phyloP scores from a whole-genome alignment of 2,329 filamentous ascomycete genomes.

The Verticillium longisporum region DNA sequence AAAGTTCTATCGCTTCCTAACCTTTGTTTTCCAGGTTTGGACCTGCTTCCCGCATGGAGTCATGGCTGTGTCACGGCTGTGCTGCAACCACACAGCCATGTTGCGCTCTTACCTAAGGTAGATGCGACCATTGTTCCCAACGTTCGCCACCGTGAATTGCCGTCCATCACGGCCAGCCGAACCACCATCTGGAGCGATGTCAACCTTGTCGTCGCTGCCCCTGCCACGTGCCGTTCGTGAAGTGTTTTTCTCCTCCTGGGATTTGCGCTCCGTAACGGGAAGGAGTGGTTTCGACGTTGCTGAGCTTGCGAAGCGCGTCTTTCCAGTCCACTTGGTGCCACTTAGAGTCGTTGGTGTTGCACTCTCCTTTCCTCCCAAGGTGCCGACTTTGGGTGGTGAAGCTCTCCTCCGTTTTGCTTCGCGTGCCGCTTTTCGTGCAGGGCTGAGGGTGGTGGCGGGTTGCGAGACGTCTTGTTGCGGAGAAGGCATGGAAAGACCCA shows the following conservation, averaged over 20 bases:
- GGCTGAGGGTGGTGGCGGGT: conserved; percentile 4
- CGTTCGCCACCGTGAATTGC: conserved; percentile 74
- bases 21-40: no score
- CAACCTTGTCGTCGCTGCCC: conserved; percentile 46
- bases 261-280: conserved; percentile 38
- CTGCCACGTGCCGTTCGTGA: conserved; percentile 38
- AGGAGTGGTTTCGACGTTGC: conserved; percentile 30
- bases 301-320: conserved; percentile 17
- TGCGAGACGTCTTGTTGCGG: conserved; percentile 4
- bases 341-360: background rate
- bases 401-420: conserved; percentile 9
- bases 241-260: conserved; percentile 30
- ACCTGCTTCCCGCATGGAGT: background rate
- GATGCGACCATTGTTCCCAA: conserved; percentile 76
- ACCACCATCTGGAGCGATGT: conserved; percentile 52
- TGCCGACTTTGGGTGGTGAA: conserved; percentile 11
- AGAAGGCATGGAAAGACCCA: background rate
- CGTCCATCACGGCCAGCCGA: conserved; percentile 58
- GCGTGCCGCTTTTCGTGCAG: conserved; percentile 4
- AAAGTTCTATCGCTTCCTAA: no score
- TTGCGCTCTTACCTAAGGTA: conserved; percentile 60
- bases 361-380: conserved; percentile 14
- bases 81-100: background rate
- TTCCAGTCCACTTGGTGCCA: conserved; percentile 15
- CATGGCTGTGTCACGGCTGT: no score